Base-by-base conservation (phyloP, 139 green algal species). In the Chlamydomonas sphaeroides region DNA sequence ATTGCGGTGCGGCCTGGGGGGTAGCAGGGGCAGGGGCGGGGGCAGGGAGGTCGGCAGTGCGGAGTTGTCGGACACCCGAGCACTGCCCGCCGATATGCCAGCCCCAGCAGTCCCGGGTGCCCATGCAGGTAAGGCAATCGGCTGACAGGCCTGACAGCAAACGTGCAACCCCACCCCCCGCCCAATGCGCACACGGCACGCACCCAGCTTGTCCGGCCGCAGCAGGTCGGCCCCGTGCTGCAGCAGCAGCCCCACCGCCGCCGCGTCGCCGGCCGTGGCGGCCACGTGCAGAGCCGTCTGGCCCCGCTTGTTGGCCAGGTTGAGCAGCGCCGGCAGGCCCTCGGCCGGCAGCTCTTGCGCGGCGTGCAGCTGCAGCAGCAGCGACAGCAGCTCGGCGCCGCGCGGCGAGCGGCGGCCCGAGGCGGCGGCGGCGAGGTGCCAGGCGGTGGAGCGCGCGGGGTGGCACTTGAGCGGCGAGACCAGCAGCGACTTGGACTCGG, bases 281-380 rank as follows among this genome's bases (percentile, higher is more conserved):
- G 56, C 56, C 28, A 36, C n/a, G 59, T 72, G 61, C 30, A 82
- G 62, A 45, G 61, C 65, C 42, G 61, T 73, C n/a, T 82, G 75
- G n/a, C 75, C 75, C 42, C 75, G 59, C 62, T 82, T 82, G 75
- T 82, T 82, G 20, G 75, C 21, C 20, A n/a, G 7, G 32, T 36
- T 72, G 1, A 82, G 33, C 11, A 82, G 20, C 5, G 65, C 75
- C 30, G 17, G 26, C 42, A 82, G 39, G 3, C 41, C 33, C 21
- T 72, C 75, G 26, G 17, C 39, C 23, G 42, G n/a, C 5, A 63
- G 35, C 25, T 28, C 61, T 11, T 82, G 42, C 42, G 36, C 20
- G 7, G 21, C 2, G 75, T 82, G 30, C 17, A 82, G 75, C 45
- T n/a, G 42, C 7, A 65, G 62, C 75, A 82, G 35, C 42, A 72